phyloP scores from a whole-genome alignment of 768 basidiomycete species.

The Termitomyces sp. region DNA sequence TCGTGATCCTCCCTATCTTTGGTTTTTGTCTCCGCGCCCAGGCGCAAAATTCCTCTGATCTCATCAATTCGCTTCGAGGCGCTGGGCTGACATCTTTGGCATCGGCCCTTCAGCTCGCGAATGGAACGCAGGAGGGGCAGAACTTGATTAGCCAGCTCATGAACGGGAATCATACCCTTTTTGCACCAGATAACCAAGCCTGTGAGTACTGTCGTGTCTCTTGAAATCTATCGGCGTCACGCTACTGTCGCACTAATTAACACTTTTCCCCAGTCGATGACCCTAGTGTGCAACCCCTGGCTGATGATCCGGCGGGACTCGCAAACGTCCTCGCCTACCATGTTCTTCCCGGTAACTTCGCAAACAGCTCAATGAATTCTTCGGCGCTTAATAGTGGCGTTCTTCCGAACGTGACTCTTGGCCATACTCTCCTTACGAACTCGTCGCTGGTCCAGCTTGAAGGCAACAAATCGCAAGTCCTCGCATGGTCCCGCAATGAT shows the following conservation, averaged over 20 bases:
- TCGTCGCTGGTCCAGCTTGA: constrained; percentile 46
- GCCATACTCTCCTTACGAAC: constrained; percentile 56
- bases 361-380: constrained; percentile 8
- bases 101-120: constrained; percentile 1
- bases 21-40: constrained; percentile 6
- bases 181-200: constrained; percentile 18
- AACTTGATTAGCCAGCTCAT: constrained; percentile 5
- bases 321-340: constrained; percentile 16
- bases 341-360: constrained; percentile 16
- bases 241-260: not conserved
- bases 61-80: constrained; percentile 6
- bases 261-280: constrained; percentile 10
- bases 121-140: constrained; percentile 9
- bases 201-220: constrained; percentile 11
- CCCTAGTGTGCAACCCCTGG: not conserved
- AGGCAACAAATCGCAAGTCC: constrained; percentile 51
- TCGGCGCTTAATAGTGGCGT: constrained; percentile 28
- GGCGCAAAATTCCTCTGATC: constrained; percentile 9
- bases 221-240: not conserved
- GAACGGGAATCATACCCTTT: constrained; percentile 15
- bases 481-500: constrained; percentile 38
- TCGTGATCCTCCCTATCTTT: not conserved
- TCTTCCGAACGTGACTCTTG: constrained; percentile 57
- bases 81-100: constrained; percentile 12
- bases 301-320: constrained; percentile 3